A percentile compares a stretch with the other conserved stretches of the same genome.
phyloP scores from a whole-genome alignment of 306 rosid genomes.

The Canavalia gladiata region DNA sequence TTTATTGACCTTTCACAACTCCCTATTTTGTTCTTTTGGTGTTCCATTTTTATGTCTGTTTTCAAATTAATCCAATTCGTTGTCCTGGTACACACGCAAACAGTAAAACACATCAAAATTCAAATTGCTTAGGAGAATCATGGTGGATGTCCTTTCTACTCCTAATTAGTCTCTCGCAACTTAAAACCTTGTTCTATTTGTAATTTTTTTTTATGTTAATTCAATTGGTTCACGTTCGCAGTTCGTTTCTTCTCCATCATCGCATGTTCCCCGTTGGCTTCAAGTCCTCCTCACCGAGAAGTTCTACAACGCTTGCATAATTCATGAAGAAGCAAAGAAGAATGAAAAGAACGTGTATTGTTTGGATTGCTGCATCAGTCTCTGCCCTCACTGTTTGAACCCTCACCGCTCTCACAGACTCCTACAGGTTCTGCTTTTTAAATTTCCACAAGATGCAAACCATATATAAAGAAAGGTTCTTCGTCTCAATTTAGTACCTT shows the following conservation, averaged over 20 bases:
- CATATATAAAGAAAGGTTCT: background rate
- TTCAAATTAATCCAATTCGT: background rate
- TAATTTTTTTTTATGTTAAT: background rate
- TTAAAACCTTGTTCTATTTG: background rate
- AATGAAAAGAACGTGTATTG: constrained; percentile 92
- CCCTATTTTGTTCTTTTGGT: background rate
- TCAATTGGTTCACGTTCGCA: background rate
- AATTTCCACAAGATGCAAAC: background rate
- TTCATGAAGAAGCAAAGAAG: constrained; percentile 85
- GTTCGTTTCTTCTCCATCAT: constrained; percentile 52
- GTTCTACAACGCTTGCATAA: constrained; percentile 92
- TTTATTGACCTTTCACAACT: background rate
- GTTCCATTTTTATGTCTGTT: background rate
- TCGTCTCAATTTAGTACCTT: background rate
- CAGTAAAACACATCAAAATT: constrained; percentile 3
- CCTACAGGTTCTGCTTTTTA: constrained; percentile 66
- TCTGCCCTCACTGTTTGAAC: constrained; percentile 87
- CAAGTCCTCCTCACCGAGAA: constrained; percentile 75
- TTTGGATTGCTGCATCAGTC: constrained; percentile 86
- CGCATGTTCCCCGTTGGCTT: constrained; percentile 81
- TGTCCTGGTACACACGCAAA: background rate
- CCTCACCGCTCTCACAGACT: constrained; percentile 87
- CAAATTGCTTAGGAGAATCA: background rate
- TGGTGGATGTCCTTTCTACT: background rate
- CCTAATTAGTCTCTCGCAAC: background rate